Base-by-base conservation (phyloP, 176 grass and related monocot species). In the Lolium perenne region DNA sequence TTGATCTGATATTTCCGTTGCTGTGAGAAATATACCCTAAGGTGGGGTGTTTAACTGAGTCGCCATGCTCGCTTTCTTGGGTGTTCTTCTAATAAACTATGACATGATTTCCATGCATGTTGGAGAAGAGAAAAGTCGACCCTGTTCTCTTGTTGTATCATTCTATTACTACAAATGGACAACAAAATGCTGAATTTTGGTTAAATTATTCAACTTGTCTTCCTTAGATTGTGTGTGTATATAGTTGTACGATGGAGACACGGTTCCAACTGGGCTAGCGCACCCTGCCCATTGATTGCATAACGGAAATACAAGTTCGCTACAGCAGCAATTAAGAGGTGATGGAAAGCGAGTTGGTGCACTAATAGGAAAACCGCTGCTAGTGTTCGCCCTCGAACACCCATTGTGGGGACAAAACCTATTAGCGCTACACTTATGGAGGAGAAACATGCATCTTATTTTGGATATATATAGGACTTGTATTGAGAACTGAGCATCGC, bases 381-480 rank as follows among this genome's bases (percentile, higher is more conserved):
- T 35, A 66, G 26, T 16, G 63, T 38, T 66, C 15, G 6, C 63
- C 14, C 63, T 66, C 14, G 14, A 35, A 66, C 63, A 38, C 5
- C 25, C 14, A 66, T 6, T 32, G 29, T 4, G 13, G 63, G 26
- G 63, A 2, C 32, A 35, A 35, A 35, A 35, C 32, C 32, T 35
- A 35, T 3, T 35, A 35, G 32, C 63, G 15, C 22, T 63, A 63
- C 63, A 66, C 63, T 17, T 76, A 69, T 56, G 54, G 48, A 50
- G 21, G 45, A 74, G 45, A 50, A 21, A 4, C 21, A 7, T 81
- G 63, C 66, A 20, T 1, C 77, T 43, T 47, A 38, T 89, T 81
- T 50, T 25, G 60, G 70, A 81, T 81, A 23, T 21, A 53, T 51
- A 61, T 82, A 62, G 7, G 41, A 10, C 76, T 41, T 51, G 13